Conservation (phyloP, 106 monocot genomes). For the Dactylorhiza incarnata region DNA sequence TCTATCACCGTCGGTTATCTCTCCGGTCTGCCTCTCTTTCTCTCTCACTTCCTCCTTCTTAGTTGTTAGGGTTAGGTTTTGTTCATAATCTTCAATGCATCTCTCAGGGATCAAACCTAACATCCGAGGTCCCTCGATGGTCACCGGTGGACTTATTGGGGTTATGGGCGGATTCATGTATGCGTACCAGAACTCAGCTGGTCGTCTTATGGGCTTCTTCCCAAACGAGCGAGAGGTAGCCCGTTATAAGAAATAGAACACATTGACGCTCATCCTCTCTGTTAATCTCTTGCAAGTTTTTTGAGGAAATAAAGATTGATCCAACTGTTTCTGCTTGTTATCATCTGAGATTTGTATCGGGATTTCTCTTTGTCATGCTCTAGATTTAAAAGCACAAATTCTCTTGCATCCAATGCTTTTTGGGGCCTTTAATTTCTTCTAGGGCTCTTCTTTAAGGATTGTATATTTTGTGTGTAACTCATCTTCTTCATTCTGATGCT, state of each 20-base stretch:
- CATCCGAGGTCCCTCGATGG: slow-evolving; percentile 94
- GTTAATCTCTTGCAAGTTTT: not conserved
- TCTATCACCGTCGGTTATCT: slow-evolving; percentile 99
- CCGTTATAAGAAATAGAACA: slow-evolving; percentile 63
- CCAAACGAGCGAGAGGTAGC: slow-evolving; percentile 90
- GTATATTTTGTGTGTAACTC: not conserved
- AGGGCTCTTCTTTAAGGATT: not conserved
- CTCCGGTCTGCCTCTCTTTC: slow-evolving; percentile 39
- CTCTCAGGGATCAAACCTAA: slow-evolving; percentile 78
- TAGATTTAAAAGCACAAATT: not conserved
- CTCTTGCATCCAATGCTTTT: not conserved
- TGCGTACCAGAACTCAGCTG: slow-evolving; percentile 99
- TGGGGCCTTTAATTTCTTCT: not conserved
- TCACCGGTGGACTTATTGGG: slow-evolving; percentile 93
- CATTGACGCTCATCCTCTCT: not conserved
- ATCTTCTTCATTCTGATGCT: not conserved
- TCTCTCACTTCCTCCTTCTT: not conserved
- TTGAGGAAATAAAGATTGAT: not conserved
- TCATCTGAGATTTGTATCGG: not conserved
- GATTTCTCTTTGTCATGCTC: not conserved
- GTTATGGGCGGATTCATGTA: slow-evolving; percentile 99
- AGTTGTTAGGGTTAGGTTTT: slow-evolving; percentile 5
- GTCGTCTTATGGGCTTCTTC: slow-evolving; percentile 97
- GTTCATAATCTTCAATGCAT: not conserved
- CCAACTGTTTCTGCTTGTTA: not conserved